Evolutionary conservation across 257 asterid species (phyloP).

Genomic region (Hygrophila difformis): DNA sequence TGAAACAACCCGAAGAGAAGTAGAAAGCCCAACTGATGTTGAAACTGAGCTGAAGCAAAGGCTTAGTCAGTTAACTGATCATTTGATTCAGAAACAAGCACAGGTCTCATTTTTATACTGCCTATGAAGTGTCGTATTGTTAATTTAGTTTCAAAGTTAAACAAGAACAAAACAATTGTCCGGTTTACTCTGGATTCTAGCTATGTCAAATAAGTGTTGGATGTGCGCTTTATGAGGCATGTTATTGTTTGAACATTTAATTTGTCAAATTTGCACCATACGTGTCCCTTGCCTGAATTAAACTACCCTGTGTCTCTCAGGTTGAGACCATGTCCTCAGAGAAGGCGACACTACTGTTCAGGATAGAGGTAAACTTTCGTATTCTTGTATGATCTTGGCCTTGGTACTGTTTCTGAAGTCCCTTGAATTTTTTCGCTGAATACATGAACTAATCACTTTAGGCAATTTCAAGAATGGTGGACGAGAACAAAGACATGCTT

Average conservation of each 20-base stretch:
- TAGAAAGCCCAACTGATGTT: constrained; percentile 68
- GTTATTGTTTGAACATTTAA: no score
- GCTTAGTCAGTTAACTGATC: constrained; percentile 85
- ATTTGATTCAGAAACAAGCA: constrained; percentile 89
- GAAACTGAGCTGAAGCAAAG: constrained; percentile 91
- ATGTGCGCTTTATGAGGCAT: not conserved
- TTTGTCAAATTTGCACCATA: no score
- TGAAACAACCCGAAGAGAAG: constrained; percentile 47
- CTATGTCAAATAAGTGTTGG: no score
- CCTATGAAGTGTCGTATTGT: no score
- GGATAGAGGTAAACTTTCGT: constrained; percentile 15
- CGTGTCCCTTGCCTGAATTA: constrained; percentile 14
- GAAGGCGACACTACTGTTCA: constrained; percentile 68
- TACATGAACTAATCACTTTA: constrained; percentile 18
- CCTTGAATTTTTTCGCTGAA: constrained; percentile 8
- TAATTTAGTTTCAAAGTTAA: no score
- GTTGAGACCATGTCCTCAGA: constrained; percentile 87
- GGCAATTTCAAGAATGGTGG: constrained; percentile 70
- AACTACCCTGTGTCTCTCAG: constrained; percentile 29
- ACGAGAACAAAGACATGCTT: constrained; percentile 35
- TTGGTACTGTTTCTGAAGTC: not conserved
- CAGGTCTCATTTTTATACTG: constrained; percentile 46
- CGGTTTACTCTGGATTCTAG: no score
- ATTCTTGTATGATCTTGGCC: constrained; percentile 12
- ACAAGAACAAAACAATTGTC: no score